Evolutionary conservation across 2,329 filamentous ascomycete genomes (phyloP).

Genomic region (Colletotrichum kahawae): DNA sequence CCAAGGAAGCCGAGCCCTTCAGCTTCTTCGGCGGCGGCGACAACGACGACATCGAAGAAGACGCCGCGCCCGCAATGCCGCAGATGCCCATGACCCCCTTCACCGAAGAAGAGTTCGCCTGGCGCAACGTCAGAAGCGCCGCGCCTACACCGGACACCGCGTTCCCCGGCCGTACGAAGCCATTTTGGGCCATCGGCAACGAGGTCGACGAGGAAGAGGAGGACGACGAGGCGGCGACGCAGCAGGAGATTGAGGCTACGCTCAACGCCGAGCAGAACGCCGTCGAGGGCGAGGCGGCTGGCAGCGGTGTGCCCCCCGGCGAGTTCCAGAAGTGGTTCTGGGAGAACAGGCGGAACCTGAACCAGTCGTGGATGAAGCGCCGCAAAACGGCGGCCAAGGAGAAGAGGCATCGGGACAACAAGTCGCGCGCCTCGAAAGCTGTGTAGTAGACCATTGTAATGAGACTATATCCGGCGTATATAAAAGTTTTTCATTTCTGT

Average conservation of each 20-base stretch:
- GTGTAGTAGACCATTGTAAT: slow-evolving; percentile 27
- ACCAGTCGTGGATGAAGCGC: slow-evolving; percentile 69
- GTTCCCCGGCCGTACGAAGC: slow-evolving; percentile 69
- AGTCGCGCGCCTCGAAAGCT: slow-evolving; percentile 52
- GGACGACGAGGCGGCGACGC: slow-evolving; percentile 35
- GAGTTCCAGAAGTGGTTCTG: slow-evolving; percentile 74
- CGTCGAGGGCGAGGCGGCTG: slow-evolving; percentile 10
- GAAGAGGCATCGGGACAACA: slow-evolving; percentile 70
- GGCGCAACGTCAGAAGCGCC: slow-evolving; percentile 78
- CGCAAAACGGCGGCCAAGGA: slow-evolving; percentile 69
- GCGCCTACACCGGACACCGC: slow-evolving; percentile 96
- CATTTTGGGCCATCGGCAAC: slow-evolving; percentile 57
- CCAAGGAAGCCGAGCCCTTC: slow-evolving; percentile 43
- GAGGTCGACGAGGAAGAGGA: slow-evolving; percentile 51
- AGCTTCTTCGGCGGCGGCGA: slow-evolving; percentile 72
- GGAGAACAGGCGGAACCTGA: slow-evolving; percentile 68
- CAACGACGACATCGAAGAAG: slow-evolving; percentile 45
- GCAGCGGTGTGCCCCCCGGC: slow-evolving; percentile 27
- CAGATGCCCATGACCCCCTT: slow-evolving; percentile 80
- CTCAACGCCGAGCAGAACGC: slow-evolving; percentile 31
- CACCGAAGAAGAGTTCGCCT: slow-evolving; percentile 78
- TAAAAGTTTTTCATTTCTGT: neutral
- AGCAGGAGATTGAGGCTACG: slow-evolving; percentile 30
- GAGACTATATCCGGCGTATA: neutral
- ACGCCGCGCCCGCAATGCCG: slow-evolving; percentile 18